Evolutionary conservation across 345 rosid species (phyloP).

Genomic region (Leavenworthia alabamica): DNA sequence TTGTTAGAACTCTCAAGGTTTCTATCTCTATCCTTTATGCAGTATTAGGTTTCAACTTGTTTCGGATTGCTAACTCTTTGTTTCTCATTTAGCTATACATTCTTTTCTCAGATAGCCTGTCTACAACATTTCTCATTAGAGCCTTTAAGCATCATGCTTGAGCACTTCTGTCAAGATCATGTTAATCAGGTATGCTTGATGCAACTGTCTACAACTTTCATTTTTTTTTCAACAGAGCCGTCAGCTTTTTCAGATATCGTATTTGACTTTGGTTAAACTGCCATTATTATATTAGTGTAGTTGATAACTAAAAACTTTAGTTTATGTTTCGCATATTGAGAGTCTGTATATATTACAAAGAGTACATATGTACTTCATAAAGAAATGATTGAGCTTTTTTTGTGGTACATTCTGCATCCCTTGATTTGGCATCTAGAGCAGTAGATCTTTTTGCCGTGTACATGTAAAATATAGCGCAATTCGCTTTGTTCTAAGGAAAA

Average conservation of each 20-base stretch:
- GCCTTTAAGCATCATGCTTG: constrained; percentile 59
- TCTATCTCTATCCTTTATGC: constrained; percentile 13
- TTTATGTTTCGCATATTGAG: constrained; percentile 2
- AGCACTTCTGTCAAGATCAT: constrained; percentile 42
- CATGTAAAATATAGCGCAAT: neutral
- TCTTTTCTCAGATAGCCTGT: constrained; percentile 70
- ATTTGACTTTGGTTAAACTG: too few species aligned
- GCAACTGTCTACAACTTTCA: too few species aligned
- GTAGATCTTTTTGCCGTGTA: neutral
- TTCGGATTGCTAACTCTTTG: neutral
- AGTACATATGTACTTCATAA: neutral
- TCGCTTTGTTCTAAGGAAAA: neutral
- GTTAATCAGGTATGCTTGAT: constrained; percentile 43
- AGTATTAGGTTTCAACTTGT: constrained; percentile 7
- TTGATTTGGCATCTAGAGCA: neutral
- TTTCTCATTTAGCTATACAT: constrained; percentile 6
- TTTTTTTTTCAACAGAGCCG: too few species aligned
- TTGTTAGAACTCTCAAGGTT: constrained; percentile 86
- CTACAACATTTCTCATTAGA: constrained; percentile 70
- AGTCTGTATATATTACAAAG: neutral
- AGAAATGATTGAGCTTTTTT: constrained; percentile 2
- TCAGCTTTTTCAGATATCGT: too few species aligned
- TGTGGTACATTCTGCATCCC: constrained; percentile 1
- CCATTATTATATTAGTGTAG: neutral
- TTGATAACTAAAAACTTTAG: constrained; percentile 6